Evolutionary conservation across 805 yeast genomes (phyloP), one percentile per base, ranked within the genome.

Genomic region (Candida pseudoglaebosa): DNA sequence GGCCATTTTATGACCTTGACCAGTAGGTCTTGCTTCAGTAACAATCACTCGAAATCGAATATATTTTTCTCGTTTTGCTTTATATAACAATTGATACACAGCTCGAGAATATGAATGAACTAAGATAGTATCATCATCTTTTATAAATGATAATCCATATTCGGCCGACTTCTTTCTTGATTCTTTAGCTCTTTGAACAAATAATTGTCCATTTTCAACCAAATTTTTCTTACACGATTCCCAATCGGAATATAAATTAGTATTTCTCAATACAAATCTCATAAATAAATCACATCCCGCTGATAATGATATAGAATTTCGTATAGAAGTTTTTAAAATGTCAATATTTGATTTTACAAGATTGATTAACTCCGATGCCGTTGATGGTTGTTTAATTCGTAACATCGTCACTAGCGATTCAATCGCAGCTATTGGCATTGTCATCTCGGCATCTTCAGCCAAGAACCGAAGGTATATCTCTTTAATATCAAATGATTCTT

Each of bases 401-500:
- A 91, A 65, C 63, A 93, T 75, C 6, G 93, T 84, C 19, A 93
- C 95, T 32, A 93, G 70, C 9, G 96, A 80, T 67, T 93, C 98
- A 54, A 93, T 93, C 24, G 99, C 99, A 31, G 99, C 99, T 24
- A 93, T 87, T 1, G 99, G 99, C 97, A 90, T 93, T 4, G 99
- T 90, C 80, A 93, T 86, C 41, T 93, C 98, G n/a, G 86, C 73
- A 63, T 93, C 97, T 36, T 89, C 96, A 49, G 77, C 78, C 45
- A 93, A 70, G 59, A 87, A 89, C 56, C 77, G 75, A 41, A 87
- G 71, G 57, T 93, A 93, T 0, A 91, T 78, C 50, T 78, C 71
- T 33, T 82, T 88, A 49, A 93, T 88, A 59, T 90, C 95, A 57
- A 93, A 89, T 5, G 41, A 15, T 28, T 41, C 46, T 21, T 42